Base-by-base conservation (phyloP, 371 early-diverging fungal species). In the Coemansia sp. region DNA sequence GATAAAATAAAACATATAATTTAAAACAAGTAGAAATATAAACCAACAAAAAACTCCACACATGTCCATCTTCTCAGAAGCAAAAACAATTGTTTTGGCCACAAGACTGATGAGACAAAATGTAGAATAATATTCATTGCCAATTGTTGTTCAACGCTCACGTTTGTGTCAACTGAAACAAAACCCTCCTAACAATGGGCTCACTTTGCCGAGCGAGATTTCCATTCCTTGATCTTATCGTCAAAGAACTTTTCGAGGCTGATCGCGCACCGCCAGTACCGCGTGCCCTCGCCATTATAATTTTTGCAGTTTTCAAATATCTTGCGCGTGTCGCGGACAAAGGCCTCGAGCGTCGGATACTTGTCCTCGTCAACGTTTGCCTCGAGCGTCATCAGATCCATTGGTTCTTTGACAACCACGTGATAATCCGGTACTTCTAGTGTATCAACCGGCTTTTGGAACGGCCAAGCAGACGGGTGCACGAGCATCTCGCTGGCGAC, bases 341-440 rank as follows among this genome's bases (percentile, higher is more conserved):
- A 96, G 23, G 87, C 85, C 30, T 90, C 89, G 56, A 93, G 56
- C 6, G 86, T 84, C 47, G 70, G 66, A 78, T 98, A 98, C 37
- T 86, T 82, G 54, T 89, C 88, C 26, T 85, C 84, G 62, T 91
- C 91, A 44, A 96, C 86, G 55, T 91, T 90, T 4, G 84, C 67
- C 52, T 83, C 86, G 44, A 98, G 82, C 3, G 91, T 95, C 66
- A 85, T 82, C 26, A 98, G 81, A 93, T 93, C 97, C 99, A 99
- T 99, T 0, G 99, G 99, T 51, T 95, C 91, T 69, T 92, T 96
- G 77, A 99, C 97, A 53, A 98, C 89, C 6, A 90, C 87, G 67
- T 96, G 96, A 80, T 99, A 99, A 78, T 99, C 99, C 3, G 94
- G 89, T 0, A 99, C 99, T 30, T 92, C 89, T 20, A 93, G 89